Percentiles rank a stretch among this genome's conserved stretches.
phyloP scores from a whole-genome alignment of 257 asterid genomes.

The Petunia secreta region DNA sequence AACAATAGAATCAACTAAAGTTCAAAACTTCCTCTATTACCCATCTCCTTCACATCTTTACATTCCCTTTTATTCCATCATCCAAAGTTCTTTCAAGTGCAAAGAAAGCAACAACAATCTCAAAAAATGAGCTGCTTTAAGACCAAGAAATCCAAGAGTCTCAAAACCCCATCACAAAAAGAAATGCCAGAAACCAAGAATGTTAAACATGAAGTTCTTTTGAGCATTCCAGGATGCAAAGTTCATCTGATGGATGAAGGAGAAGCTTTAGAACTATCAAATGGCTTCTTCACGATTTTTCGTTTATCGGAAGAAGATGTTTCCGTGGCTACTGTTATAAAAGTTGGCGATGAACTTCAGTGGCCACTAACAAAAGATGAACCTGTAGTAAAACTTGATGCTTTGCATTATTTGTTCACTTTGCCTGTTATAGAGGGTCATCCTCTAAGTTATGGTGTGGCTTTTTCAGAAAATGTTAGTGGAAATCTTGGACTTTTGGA shows the following conservation, averaged over 20 bases:
- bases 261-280: constrained; percentile 62
- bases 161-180: constrained; percentile 21
- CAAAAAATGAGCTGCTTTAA: constrained; percentile 54
- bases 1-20: constrained; percentile 37
- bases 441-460: constrained; percentile 77
- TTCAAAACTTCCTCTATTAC: constrained; percentile 30
- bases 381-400: constrained; percentile 76
- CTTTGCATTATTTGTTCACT: constrained; percentile 63
- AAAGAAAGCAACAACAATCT: constrained; percentile 7
- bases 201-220: constrained; percentile 53
- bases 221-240: constrained; percentile 61
- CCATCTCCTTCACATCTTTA: constrained; percentile 25
- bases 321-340: constrained; percentile 62
- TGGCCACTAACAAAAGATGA: constrained; percentile 88
- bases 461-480: constrained; percentile 43
- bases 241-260: constrained; percentile 72
- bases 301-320: constrained; percentile 53
- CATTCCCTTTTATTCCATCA: constrained; percentile 21
- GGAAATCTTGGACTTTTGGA: constrained; percentile 53
- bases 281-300: constrained; percentile 55
- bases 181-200: constrained; percentile 43
- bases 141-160: constrained; percentile 48
- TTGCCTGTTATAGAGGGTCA: constrained; percentile 62
- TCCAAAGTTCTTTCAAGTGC: constrained; percentile 1
- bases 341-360: constrained; percentile 72